A percentile compares a stretch with the other conserved stretches of the same genome.
Evolutionary conservation across 140 eudicot genomes (phyloP).

Genomic region (Oenanthe javanica): DNA sequence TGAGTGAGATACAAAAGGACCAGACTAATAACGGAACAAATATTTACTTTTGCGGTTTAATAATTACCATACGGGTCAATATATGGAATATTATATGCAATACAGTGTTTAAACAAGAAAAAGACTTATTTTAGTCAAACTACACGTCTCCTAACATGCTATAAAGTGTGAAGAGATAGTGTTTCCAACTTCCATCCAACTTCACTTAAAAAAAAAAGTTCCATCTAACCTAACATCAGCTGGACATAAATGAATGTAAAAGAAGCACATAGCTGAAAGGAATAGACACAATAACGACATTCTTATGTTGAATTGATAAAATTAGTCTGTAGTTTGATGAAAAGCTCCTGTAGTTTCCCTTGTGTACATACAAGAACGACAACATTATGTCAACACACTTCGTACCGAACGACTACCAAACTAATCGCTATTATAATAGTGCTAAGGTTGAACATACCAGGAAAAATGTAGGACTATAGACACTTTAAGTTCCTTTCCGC

Average conservation of each 20-base stretch:
- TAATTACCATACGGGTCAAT: no score
- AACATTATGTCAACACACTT: constrained; percentile 14
- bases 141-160: background rate
- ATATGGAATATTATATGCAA: background rate
- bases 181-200: background rate
- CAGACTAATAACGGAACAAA: no score
- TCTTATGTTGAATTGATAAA: background rate
- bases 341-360: background rate
- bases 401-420: background rate
- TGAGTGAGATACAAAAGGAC: no score
- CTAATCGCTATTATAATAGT: background rate
- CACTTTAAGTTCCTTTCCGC: background rate
- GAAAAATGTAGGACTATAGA: background rate
- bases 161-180: background rate
- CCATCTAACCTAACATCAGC: background rate
- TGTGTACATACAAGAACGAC: constrained; percentile 5
- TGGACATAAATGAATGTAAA: background rate
- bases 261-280: background rate
- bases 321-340: background rate
- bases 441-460: background rate
- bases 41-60: no score
- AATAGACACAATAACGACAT: constrained; percentile 17
- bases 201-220: background rate
- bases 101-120: background rate
- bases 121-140: background rate